Percentiles rank a stretch among this genome's conserved stretches.
Conservation (phyloP, 2,329 filamentous ascomycete species). For the Alternaria tenuissima region DNA sequence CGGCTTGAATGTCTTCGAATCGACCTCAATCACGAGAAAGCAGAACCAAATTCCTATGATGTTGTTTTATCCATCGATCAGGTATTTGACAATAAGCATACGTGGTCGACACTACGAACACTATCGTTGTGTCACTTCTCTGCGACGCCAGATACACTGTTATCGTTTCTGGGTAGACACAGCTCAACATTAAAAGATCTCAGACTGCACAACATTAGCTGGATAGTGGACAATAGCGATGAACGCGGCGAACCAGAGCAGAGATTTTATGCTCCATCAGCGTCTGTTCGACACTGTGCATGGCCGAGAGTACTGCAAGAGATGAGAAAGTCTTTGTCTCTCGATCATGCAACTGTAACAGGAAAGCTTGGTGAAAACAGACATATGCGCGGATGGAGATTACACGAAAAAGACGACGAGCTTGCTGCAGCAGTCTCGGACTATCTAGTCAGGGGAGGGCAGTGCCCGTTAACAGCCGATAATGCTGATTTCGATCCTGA, state of each 20-base stretch:
- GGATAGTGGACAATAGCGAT: background rate
- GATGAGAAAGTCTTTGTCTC: background rate
- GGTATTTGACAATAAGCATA: background rate
- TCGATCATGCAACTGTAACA: conserved; percentile 9
- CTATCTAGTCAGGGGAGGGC: background rate
- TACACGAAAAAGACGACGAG: background rate
- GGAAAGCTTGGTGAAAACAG: background rate
- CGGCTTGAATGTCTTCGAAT: conserved; percentile 6
- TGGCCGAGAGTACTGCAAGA: conserved; percentile 3
- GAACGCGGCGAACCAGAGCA: background rate
- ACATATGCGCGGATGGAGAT: background rate
- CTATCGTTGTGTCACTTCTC: conserved; percentile 15
- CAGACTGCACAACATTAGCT: conserved; percentile 10
- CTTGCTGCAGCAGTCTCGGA: background rate
- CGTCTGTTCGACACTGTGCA: background rate
- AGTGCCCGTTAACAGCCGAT: background rate
- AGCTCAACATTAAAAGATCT: conserved; percentile 19
- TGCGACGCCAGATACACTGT: conserved; percentile 5
- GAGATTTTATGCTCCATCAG: background rate
- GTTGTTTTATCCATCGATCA: background rate
- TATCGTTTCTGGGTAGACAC: conserved; percentile 15
- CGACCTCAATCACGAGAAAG: background rate
- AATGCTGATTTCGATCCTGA: background rate
- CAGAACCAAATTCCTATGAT: too few species aligned
- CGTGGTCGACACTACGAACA: conserved; percentile 17